Base-by-base conservation (phyloP, 2,329 filamentous ascomycete genomes). In the Nectriaceae sp. region DNA sequence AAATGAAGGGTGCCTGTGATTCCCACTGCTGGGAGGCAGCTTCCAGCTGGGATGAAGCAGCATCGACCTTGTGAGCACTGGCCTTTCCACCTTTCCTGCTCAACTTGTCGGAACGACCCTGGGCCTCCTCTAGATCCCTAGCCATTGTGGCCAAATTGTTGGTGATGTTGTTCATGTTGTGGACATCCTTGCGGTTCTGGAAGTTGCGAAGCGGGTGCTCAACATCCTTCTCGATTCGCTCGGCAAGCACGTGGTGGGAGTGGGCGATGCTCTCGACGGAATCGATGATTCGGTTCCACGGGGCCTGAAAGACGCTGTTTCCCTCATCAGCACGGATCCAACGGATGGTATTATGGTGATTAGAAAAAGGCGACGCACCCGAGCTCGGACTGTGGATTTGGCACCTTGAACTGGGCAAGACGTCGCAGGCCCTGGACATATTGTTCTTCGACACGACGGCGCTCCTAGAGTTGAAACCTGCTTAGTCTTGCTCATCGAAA, bases 1-100 rank as follows among this genome's bases (percentile, higher is more conserved):
- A 97, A 52, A 97, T 88, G 70, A 90, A 97, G 1, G 94, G 94
- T 13, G 94, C 90, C 68, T 96, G 91, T 1, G 90, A 91, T 47
- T 96, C 87, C 94, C 94, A 99, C 66, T 96, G 88, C 56, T 87
- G 81, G 38, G 79, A 83, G n/a, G 90, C 87, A 51, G 84, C 84
- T 55, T 96, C 89, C 37, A 95, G 82, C 55, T 85, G 86, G 16
- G 83, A 76, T 11, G 83, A 79, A 11, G 90, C 91, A 53, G 79
- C 80, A 37, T 91, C 88, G 33, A 94, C 82, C 69, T 94, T 96
- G 49, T 84, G 83, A 3, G 86, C 80, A 61, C 84, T 91, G 36
- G 87, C 84, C 70, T 87, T 90, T 45, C 80, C 80, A 52, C 88
- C 90, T 70, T 93, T 96, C 65, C 81, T 87, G 63, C 75, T 85